A percentile compares a stretch with the other conserved stretches of the same genome.
These are phyloP conservation scores for Syncephalastrum racemosum DNA, from an alignment of 371 early-diverging fungal genomes.

Conservation along the genomic window DNA sequence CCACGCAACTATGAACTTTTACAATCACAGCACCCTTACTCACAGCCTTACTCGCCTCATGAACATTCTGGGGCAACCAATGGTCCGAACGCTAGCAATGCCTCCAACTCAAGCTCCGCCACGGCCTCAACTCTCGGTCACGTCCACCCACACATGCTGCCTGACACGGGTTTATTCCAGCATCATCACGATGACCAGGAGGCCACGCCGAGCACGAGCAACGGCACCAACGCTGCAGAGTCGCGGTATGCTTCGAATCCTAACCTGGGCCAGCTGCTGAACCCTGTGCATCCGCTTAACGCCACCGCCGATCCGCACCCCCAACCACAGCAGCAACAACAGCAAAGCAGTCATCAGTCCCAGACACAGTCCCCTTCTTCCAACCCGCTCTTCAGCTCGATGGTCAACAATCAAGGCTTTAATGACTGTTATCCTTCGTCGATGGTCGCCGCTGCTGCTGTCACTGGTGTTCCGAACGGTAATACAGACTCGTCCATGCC, in stretches of 20 bases:
- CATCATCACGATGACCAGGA: conserved; percentile 5
- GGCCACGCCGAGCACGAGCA: conserved; percentile 1
- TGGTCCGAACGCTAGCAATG: background rate
- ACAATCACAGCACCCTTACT: conserved; percentile 4
- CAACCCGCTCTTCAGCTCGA: too few relatives aligned
- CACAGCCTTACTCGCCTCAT: conserved; percentile 2
- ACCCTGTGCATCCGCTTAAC: conserved; percentile 39
- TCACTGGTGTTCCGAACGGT: too few relatives aligned
- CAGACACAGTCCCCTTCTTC: too few relatives aligned
- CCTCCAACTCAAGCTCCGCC: conserved; percentile 8
- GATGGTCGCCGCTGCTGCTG: too few relatives aligned
- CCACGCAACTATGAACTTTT: conserved; percentile 10
- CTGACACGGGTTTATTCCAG: conserved; percentile 11
- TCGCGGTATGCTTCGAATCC: conserved; percentile 30
- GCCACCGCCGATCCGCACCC: conserved; percentile 1
- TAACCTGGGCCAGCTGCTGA: conserved; percentile 39
- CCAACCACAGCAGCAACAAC: conserved; percentile 8
- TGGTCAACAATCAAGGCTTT: too few relatives aligned
- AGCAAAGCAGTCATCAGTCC: background rate
- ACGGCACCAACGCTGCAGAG: conserved; percentile 3
- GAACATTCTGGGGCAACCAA: conserved; percentile 2
- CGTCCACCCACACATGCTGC: conserved; percentile 28
- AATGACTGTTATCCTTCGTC: too few relatives aligned
- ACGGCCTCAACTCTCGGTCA: background rate
- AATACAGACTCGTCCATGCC: too few relatives aligned